Percentiles rank a stretch among this genome's conserved stretches.
phyloP scores from a whole-genome alignment of 768 basidiomycete species.

The Termitomyces sp. region DNA sequence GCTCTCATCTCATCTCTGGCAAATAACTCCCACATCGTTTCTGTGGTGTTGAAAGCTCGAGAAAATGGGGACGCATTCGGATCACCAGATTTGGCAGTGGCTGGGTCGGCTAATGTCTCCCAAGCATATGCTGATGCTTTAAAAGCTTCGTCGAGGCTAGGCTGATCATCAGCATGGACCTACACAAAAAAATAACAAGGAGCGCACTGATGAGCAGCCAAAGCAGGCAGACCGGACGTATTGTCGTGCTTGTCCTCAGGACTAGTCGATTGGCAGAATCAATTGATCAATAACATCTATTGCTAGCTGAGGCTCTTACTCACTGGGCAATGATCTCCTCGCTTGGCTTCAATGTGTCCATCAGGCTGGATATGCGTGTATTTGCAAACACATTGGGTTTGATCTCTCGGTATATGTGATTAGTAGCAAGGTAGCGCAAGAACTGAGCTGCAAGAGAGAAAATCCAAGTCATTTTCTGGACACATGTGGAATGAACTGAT shows the following conservation, averaged over 20 bases:
- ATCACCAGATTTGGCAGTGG: slow-evolving; percentile 19
- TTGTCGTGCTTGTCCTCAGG: slow-evolving; percentile 8
- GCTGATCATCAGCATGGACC: neutral
- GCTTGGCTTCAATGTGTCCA: slow-evolving; percentile 18
- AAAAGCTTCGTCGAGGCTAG: slow-evolving; percentile 25
- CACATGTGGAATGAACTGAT: neutral
- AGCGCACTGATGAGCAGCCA: slow-evolving; percentile 20
- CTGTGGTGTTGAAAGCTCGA: slow-evolving; percentile 17
- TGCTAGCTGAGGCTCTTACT: neutral
- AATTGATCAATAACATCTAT: neutral
- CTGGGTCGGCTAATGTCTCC: slow-evolving; percentile 25
- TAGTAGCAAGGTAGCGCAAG: slow-evolving; percentile 7
- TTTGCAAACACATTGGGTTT: slow-evolving; percentile 26
- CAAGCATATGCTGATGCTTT: slow-evolving; percentile 25
- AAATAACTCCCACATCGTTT: slow-evolving; percentile 21
- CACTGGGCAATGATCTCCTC: neutral
- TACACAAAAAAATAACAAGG: too few species aligned
- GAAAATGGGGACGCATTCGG: slow-evolving; percentile 19
- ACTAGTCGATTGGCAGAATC: neutral
- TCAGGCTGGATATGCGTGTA: slow-evolving; percentile 25
- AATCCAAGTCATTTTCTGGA: neutral
- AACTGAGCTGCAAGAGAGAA: neutral
- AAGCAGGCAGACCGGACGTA: slow-evolving; percentile 20
- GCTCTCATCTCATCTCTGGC: slow-evolving; percentile 14
- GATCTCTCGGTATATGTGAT: slow-evolving; percentile 20